Conservation (phyloP, 495 filamentous ascomycete genomes). For the Apodospora peruviana region DNA sequence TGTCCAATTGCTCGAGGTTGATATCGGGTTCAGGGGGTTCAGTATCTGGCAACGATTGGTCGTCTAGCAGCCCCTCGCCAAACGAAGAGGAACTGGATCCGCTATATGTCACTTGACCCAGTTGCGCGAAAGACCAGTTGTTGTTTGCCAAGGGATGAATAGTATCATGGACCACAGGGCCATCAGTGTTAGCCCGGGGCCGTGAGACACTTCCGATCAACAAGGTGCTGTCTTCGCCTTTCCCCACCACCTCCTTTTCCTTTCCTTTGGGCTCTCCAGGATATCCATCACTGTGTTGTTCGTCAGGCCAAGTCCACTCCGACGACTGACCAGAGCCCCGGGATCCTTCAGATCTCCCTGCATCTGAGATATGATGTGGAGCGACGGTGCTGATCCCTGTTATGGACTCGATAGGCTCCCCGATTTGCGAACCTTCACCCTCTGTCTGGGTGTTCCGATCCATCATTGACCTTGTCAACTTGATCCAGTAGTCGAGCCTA, state of each 20-base stretch:
- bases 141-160: slow-evolving; percentile 43
- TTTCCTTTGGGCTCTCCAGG: neutral
- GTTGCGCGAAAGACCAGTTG: slow-evolving; percentile 46
- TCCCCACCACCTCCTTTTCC: slow-evolving; percentile 8
- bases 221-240: neutral
- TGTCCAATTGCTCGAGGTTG: too few relatives aligned
- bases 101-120: too few relatives aligned
- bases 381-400: slow-evolving; percentile 2
- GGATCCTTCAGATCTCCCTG: neutral
- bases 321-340: slow-evolving; percentile 5
- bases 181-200: slow-evolving; percentile 42
- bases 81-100: neutral
- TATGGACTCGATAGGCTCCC: neutral
- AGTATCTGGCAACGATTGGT: neutral
- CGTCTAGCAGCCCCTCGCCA: neutral
- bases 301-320: slow-evolving; percentile 14
- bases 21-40: neutral
- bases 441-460: slow-evolving; percentile 5
- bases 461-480: slow-evolving; percentile 26
- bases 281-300: neutral
- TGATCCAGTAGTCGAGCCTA: slow-evolving; percentile 49
- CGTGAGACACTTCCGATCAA: neutral
- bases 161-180: slow-evolving; percentile 26
- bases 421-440: neutral
- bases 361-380: neutral